Evolutionary conservation across 345 rosid species (phyloP).

Genomic region (Acer campestre): DNA sequence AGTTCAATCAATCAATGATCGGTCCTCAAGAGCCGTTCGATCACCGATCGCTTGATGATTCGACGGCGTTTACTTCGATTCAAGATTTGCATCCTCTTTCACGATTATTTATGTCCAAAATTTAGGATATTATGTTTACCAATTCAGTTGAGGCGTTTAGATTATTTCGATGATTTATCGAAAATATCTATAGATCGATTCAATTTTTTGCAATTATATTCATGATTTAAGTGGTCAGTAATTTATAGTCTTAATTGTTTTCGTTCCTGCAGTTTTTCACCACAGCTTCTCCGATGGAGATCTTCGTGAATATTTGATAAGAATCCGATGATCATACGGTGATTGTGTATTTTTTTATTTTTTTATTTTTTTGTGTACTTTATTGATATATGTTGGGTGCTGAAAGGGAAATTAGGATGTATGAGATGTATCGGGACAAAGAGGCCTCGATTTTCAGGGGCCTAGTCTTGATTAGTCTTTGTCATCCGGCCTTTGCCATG

Average conservation of each 20-base stretch:
- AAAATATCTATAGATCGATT: no score
- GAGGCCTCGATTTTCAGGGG: conserved; percentile 30
- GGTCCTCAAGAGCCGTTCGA: neutral
- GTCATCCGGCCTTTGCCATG: conserved; percentile 90
- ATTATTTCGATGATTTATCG: no score
- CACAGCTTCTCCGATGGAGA: neutral
- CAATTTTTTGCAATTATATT: no score
- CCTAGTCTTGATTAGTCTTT: conserved; percentile 53
- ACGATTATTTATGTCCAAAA: no score
- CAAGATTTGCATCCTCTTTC: neutral
- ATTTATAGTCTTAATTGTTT: no score
- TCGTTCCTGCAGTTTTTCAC: neutral
- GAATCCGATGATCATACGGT: neutral
- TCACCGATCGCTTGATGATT: neutral
- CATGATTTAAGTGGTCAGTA: no score
- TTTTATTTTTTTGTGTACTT: neutral
- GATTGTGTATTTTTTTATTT: neutral
- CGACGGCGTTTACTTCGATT: neutral
- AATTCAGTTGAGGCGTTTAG: no score
- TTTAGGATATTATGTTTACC: no score
- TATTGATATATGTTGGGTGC: neutral
- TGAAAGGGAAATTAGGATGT: conserved; percentile 29
- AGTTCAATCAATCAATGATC: no score
- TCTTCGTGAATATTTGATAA: neutral
- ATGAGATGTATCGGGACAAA: conserved; percentile 44